Conservation (phyloP, 257 asterid genomes). For the Forsythia viridissima region DNA sequence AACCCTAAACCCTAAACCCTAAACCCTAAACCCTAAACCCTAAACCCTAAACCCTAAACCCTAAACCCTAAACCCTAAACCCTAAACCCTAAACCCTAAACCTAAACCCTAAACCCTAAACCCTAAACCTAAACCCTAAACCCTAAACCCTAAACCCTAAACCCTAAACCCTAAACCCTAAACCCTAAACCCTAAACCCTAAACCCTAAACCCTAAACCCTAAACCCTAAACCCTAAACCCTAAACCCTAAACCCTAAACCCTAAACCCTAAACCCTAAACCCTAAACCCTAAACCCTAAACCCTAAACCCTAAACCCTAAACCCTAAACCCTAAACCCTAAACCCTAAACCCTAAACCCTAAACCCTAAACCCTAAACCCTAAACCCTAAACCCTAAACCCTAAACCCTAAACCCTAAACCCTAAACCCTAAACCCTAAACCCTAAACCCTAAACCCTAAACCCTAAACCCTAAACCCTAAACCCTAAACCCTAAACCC, state of each 20-base stretch:
- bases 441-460: conserved; percentile 2
- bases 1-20: conserved; percentile 22
- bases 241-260: conserved; percentile 16
- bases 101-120: conserved; percentile 28
- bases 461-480: conserved; percentile 1
- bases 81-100: conserved; percentile 16
- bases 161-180: conserved; percentile 20
- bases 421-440: conserved; percentile 13
- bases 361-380: neutral
- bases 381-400: conserved; percentile 7
- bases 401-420: conserved; percentile 18
- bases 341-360: conserved; percentile 6
- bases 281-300: conserved; percentile 14
- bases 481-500: no score
- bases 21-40: neutral
- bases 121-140: conserved; percentile 17
- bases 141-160: conserved; percentile 16
- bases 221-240: conserved; percentile 17
- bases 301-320: conserved; percentile 14
- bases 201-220: conserved; percentile 21
- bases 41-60: conserved; percentile 14
- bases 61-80: conserved; percentile 14
- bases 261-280: conserved; percentile 9
- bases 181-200: conserved; percentile 14
- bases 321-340: conserved; percentile 19